Evolutionary conservation across 352 stramenopile species (phyloP).

Genomic region (Phytophthora podocarpi): DNA sequence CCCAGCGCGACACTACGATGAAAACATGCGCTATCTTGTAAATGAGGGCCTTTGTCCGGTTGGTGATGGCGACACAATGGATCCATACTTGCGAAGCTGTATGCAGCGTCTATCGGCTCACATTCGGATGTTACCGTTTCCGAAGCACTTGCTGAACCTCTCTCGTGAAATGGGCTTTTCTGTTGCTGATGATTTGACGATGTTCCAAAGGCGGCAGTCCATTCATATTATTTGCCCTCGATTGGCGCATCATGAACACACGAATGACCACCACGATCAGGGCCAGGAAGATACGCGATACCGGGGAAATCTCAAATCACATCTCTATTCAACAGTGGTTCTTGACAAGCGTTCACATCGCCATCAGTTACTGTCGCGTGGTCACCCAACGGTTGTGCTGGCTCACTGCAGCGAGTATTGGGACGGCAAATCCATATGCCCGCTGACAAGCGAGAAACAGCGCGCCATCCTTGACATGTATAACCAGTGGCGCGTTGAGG

Average conservation of each 20-base stretch:
- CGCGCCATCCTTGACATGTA: slow-evolving; percentile 88
- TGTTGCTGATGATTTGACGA: slow-evolving; percentile 57
- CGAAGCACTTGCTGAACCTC: slow-evolving; percentile 80
- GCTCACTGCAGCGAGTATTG: slow-evolving; percentile 86
- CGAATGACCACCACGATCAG: slow-evolving; percentile 86
- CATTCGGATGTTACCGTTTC: slow-evolving; percentile 85
- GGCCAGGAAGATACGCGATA: slow-evolving; percentile 86
- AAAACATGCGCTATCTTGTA: slow-evolving; percentile 75
- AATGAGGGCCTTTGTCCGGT: slow-evolving; percentile 47
- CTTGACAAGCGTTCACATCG: slow-evolving; percentile 81
- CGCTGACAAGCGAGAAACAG: slow-evolving; percentile 79
- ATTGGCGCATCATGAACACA: slow-evolving; percentile 83
- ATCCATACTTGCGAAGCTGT: slow-evolving; percentile 66
- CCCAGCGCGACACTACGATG: slow-evolving; percentile 62
- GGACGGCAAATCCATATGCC: slow-evolving; percentile 89
- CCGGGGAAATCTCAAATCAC: slow-evolving; percentile 83
- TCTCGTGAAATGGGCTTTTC: slow-evolving; percentile 86
- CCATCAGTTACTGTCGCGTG: slow-evolving; percentile 78
- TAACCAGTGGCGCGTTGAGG: slow-evolving; percentile 88
- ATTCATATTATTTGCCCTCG: slow-evolving; percentile 86
- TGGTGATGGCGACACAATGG: slow-evolving; percentile 28
- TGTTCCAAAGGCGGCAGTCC: slow-evolving; percentile 72
- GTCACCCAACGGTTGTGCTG: slow-evolving; percentile 74
- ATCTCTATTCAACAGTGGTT: slow-evolving; percentile 87
- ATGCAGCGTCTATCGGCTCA: slow-evolving; percentile 82